Base-by-base conservation (phyloP, 306 rosid species). In the Mucuna pruriens region DNA sequence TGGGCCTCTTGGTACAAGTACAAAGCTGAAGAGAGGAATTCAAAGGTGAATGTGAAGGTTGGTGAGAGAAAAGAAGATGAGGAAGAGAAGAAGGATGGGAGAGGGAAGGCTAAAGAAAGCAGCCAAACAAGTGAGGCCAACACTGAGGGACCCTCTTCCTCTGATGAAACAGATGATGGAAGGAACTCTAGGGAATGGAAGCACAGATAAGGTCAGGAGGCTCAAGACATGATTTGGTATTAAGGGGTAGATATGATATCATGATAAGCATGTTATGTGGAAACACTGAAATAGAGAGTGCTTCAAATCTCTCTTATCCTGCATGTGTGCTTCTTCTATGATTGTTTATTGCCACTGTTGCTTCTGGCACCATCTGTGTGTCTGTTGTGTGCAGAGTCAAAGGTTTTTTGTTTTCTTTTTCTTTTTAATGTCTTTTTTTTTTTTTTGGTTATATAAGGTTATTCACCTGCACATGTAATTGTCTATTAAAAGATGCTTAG, bases 1-100 rank as follows among this genome's bases (percentile, higher is more conserved):
- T 93, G 93, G 90, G 94, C 97, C 12, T 52, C 82, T 11, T 88
- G 95, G 90, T 94, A 94, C 87, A 90, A 94, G 81, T 94, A 94
- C 87, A 92, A 91, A 84, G 11, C 87, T n/a, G 90, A 90, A 54
- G 92, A 87, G 54, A 80, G 2, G 7, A 68, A 71, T 66, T 71
- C 74, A 25, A 74, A 33, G 71, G 15, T 57, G 19, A 64, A 62
- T 7, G 12, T 73, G 68, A 83, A 85, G 55, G 72, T 55, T 29
- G 85, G 51, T 38, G 79, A 71, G 34, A 75, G 72, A 40, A 81
- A 36, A 33, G 65, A 63, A 71, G 84, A 58, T 4, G 83, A 45
- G 39, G 74, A 55, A 78, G 68, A 71, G 4, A 36, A 74, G 39
- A 40, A 40, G 34, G 16, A 68, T 25, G 79, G n/a, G 54, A 55